Evolutionary conservation across 257 asterid species (phyloP).

Genomic region (Solanum rostratum): DNA sequence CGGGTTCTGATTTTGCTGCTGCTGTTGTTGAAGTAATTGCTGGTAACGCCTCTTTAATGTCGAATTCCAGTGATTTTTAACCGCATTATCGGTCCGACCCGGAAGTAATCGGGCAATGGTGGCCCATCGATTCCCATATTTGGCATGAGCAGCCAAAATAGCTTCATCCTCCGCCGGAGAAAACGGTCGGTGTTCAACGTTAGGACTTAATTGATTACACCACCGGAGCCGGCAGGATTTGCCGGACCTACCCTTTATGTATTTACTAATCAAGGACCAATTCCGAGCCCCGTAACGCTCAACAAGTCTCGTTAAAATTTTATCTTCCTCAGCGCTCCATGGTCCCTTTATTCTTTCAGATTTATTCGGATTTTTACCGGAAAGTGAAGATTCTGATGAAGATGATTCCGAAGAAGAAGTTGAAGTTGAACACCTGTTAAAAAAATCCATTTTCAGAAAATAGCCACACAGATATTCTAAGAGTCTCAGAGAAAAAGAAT

Average conservation of each 20-base stretch:
- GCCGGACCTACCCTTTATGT: conserved; percentile 71
- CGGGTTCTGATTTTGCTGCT: background rate
- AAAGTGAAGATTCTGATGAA: conserved; percentile 24
- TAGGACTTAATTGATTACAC: conserved; percentile 83
- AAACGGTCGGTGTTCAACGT: conserved; percentile 74
- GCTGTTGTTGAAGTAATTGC: background rate
- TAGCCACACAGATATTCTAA: background rate
- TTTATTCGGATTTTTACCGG: conserved; percentile 13
- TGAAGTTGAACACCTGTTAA: conserved; percentile 37
- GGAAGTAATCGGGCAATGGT: conserved; percentile 75
- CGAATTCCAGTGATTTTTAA: conserved; percentile 78
- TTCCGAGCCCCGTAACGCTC: conserved; percentile 63
- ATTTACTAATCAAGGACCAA: conserved; percentile 72
- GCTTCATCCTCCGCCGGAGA: conserved; percentile 55
- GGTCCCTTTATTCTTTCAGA: conserved; percentile 61
- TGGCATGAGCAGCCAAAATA: conserved; percentile 53
- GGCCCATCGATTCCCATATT: conserved; percentile 77
- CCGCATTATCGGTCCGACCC: conserved; percentile 87
- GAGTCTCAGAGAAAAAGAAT: background rate
- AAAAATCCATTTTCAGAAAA: conserved; percentile 17
- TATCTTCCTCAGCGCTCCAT: conserved; percentile 89
- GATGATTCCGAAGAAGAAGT: conserved; percentile 39
- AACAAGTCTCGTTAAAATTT: conserved; percentile 57
- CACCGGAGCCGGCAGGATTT: conserved; percentile 76
- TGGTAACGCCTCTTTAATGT: conserved; percentile 46